Evolutionary conservation across 2,329 filamentous ascomycete species (phyloP).

Genomic region (Fusarium torulosum): DNA sequence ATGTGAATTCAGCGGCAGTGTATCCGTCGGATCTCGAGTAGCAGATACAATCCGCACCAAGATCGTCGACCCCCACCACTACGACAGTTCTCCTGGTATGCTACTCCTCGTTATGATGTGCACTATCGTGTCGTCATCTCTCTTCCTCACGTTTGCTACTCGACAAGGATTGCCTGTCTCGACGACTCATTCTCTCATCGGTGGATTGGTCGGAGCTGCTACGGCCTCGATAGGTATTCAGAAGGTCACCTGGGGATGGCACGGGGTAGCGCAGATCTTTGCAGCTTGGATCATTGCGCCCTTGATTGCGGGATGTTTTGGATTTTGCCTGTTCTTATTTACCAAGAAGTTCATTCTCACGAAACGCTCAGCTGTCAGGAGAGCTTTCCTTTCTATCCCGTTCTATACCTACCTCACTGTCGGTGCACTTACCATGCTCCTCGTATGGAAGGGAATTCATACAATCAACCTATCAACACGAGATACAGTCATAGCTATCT

Average conservation of each 20-base stretch:
- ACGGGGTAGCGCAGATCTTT: slow-evolving; percentile 56
- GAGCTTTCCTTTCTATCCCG: slow-evolving; percentile 54
- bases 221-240: slow-evolving; percentile 53
- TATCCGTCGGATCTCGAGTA: slow-evolving; percentile 71
- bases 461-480: slow-evolving; percentile 38
- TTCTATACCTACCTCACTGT: slow-evolving; percentile 56
- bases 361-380: slow-evolving; percentile 48
- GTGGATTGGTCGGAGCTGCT: slow-evolving; percentile 55
- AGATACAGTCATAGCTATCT: slow-evolving; percentile 53
- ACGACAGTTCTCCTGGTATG: slow-evolving; percentile 68
- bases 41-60: slow-evolving; percentile 71
- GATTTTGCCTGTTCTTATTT: slow-evolving; percentile 51
- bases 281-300: slow-evolving; percentile 56
- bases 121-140: slow-evolving; percentile 62
- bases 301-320: slow-evolving; percentile 51
- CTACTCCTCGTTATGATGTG: slow-evolving; percentile 68
- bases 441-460: slow-evolving; percentile 60
- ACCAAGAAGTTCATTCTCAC: slow-evolving; percentile 53
- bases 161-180: slow-evolving; percentile 65
- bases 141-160: slow-evolving; percentile 67
- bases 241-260: slow-evolving; percentile 55
- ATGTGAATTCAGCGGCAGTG: slow-evolving; percentile 71
- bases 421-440: slow-evolving; percentile 60
- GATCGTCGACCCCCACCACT: slow-evolving; percentile 60
- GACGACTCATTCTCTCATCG: slow-evolving; percentile 66